Base-by-base conservation (phyloP, 192 early-diverging fungal genomes). In the Ambispora gerdemannii region DNA sequence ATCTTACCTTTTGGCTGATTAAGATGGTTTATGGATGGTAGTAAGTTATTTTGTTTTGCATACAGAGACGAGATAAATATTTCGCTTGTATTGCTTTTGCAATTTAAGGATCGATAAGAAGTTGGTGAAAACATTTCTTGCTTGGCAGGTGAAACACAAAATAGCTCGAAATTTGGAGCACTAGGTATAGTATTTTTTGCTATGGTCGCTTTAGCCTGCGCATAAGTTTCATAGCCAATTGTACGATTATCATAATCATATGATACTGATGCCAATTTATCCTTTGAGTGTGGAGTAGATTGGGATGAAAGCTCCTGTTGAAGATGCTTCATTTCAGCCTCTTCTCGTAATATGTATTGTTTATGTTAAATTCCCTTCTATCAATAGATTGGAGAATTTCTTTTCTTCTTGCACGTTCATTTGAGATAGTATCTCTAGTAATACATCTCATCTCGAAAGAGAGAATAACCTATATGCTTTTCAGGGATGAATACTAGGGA, bases 371-470 rank as follows among this genome's bases (percentile, higher is more conserved):
- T n/a, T n/a, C n/a, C n/a, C n/a, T 59, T 59, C 6, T 59, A 59
- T 59, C 56, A 59, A 59, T 59, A 3, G 56, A 59, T 59, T 59
- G 56, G 24, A 59, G 56, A 59, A 59, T 59, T 59, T 59, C 56
- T 59, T 59, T 59, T 59, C 47, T 49, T 49, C 47, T 49, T 49
- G 47, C 47, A 49, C 19, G 47, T 49, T 49, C 47, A 8, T 49
- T 59, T 25, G 24, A 59, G 30, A 59, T 59, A 59, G 56, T 59
- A 59, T 59, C 24, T 59, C 20, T 15, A 59, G 1, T 10, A 59
- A 59, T 59, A 25, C 56, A 59, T 1, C 56, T 59, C 56, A 20
- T 50, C 2, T n/a, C n/a, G n/a, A n/a, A n/a, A n/a, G n/a, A 50
- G 24, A 22, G 17, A 22, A 22, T 50, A 20, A 50, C 24, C 50